Conservation (phyloP, 257 asterid genomes). For the Echites panduratus region DNA sequence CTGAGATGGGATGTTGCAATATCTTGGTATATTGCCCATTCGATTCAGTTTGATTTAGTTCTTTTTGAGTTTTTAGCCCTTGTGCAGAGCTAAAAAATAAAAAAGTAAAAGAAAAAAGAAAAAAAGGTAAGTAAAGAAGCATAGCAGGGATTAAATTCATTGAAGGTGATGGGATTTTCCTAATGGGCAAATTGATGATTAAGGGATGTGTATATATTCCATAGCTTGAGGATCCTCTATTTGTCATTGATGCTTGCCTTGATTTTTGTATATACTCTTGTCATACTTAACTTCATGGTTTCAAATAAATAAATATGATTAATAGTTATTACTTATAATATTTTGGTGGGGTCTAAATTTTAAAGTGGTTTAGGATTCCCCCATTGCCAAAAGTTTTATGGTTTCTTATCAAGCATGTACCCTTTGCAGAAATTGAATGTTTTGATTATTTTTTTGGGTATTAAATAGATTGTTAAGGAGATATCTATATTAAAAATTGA, state of each 20-base stretch:
- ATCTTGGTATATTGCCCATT: not conserved
- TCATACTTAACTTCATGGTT: conserved; percentile 1
- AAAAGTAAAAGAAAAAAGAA: not conserved
- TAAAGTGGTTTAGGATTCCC: conserved; percentile 9
- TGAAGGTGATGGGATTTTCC: conserved; percentile 20
- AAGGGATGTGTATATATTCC: conserved; percentile 30
- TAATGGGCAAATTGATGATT: conserved; percentile 19
- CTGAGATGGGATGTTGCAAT: conserved; percentile 7
- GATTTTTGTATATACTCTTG: conserved; percentile 22
- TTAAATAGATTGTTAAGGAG: too few species aligned
- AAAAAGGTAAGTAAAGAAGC: conserved; percentile 7
- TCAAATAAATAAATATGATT: conserved; percentile 17
- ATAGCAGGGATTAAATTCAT: conserved; percentile 15
- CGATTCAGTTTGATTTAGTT: conserved; percentile 7
- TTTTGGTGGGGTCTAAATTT: conserved; percentile 9
- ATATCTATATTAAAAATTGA: too few species aligned
- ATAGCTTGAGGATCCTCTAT: conserved; percentile 16
- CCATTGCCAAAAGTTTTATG: conserved; percentile 6
- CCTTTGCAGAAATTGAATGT: too few species aligned
- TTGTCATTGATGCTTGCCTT: conserved; percentile 19
- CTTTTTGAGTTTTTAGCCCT: conserved; percentile 9
- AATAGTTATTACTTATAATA: not conserved
- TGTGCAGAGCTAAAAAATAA: conserved; percentile 35
- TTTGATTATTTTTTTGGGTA: too few species aligned
- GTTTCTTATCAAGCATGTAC: conserved; percentile 13